These are phyloP conservation scores for Alloteropsis semialata DNA, from an alignment of 176 grass and related monocot genomes.

Conservation along the genomic window DNA sequence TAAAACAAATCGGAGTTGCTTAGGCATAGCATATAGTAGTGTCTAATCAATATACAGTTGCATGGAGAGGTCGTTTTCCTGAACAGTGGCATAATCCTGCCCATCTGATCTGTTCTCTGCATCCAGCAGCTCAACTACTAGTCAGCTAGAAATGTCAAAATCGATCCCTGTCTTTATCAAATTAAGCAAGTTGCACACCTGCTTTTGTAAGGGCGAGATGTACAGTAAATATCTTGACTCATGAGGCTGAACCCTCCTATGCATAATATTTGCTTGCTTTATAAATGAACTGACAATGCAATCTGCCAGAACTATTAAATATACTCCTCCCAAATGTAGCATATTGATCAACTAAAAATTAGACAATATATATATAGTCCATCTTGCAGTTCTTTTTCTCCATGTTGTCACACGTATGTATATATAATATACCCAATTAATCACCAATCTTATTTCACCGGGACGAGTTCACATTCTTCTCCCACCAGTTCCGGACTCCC, in stretches of 20 bases:
- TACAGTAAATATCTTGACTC: neutral
- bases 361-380: neutral
- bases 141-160: neutral
- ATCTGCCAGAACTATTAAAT: conserved; percentile 2
- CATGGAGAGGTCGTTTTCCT: neutral
- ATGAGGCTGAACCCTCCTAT: neutral
- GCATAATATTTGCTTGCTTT: conserved; percentile 4
- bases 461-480: conserved; percentile 52
- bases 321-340: neutral
- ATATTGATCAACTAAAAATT: neutral
- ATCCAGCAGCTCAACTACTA: conserved; percentile 1
- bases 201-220: no score
- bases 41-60: no score
- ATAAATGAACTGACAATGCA: neutral
- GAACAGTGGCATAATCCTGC: neutral
- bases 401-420: neutral
- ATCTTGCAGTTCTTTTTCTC: neutral
- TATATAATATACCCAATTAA: neutral
- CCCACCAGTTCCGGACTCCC: conserved; percentile 74
- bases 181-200: neutral
- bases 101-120: neutral
- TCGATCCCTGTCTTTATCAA: neutral
- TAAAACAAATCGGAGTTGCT: no score
- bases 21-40: no score
- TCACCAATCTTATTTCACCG: neutral